Evolutionary conservation across 106 monocot genomes (phyloP), one percentile per base, ranked within the genome.

Genomic region (Alisma plantagoaquatica): DNA sequence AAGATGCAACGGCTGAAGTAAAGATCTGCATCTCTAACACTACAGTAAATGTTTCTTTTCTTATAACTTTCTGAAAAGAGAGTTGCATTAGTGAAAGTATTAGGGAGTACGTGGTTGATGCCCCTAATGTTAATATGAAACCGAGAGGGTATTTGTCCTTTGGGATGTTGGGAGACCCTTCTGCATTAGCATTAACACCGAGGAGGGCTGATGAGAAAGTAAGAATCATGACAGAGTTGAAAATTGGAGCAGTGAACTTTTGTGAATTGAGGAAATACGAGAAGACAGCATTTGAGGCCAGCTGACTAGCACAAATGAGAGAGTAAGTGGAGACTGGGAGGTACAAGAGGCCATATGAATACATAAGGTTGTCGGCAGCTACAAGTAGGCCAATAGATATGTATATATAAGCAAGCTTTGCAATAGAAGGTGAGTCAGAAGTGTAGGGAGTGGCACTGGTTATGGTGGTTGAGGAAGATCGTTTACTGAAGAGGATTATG

Each of bases 51-150:
- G 32, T 58, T 15, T 41, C 50, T 42, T 33, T 49, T 31, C 41
- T 68, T 10, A 68, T 28, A 7, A 68, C 58, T 23, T 51, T 68
- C 50, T 50, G 31, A 29, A 68, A 68, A 15, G 58, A 49, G n/a
- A 68, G 57, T 21, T 67, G 67, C 67, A 67, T 67, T 16, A 67
- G 26, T 32, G 31, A 67, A 16, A 67, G 67, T 32, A 67, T 57
- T 16, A 67, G 57, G 9, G 67, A 46, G 49, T 57, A 67, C 2
- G 57, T 50, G 11, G 67, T 57, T 3, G 67, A 57, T 4, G 67
- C 67, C 16, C 49, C 67, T 9, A 67, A 29, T 9, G 67, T 67
- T 23, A 67, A 41, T 12, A 57, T 25, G 49, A 67, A 57, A 1
- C 67, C 67, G 28, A 56, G 44, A 9, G 57, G 35, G 41, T 41